Base-by-base conservation (phyloP, 192 early-diverging fungal species). In the Dissophora ornata region DNA sequence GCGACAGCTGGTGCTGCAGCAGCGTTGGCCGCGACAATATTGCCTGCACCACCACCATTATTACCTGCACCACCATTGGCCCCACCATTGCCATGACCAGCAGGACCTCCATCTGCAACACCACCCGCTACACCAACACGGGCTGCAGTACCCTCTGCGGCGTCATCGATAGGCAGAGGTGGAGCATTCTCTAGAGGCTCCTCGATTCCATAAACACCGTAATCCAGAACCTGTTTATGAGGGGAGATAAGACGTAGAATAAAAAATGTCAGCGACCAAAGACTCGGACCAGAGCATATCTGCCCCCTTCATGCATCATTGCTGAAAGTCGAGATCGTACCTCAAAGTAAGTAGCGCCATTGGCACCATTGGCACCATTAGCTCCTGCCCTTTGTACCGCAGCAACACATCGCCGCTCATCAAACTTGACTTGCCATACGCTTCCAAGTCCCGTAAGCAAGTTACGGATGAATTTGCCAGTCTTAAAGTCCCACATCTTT, bases 401-500 rank as follows among this genome's bases (percentile, higher is more conserved):
- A 9, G 88, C 95, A 34, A 92, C 93, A 81, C 82, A 97, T 56
- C 87, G 90, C 25, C 88, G 85, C 47, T 93, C 89, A 80, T 98
- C 95, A 90, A 99, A 98, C 58, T 88, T 80, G 25, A 96, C 93
- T 60, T 96, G 89, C 98, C 98, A 99, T 1, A 99, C 96, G 15
- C 95, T 93, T 16, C 84, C 82, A 18, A 98, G 83, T 21, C 91
- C 88, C 0, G 86, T 84, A 19, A 98, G 80, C 25, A 98, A 80
- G 68, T 99, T 95, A 7, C 95, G 84, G 0, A 93, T 83, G 63
- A 92, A 91, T 28, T 87, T 80, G 10, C 97, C 97, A 19, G 94
- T 91, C 15, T 86, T 82, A n/a, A 97, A 85, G 69, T 99, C 96
- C 97, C 98, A 99, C 66, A 98, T 87, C 71, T 98, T 98, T 26